Evolutionary conservation across 225 moss, liverwort and hornwort species (phyloP), one percentile per base, ranked within the genome.

Genomic region (Bryoerythrophyllum caledonicum): DNA sequence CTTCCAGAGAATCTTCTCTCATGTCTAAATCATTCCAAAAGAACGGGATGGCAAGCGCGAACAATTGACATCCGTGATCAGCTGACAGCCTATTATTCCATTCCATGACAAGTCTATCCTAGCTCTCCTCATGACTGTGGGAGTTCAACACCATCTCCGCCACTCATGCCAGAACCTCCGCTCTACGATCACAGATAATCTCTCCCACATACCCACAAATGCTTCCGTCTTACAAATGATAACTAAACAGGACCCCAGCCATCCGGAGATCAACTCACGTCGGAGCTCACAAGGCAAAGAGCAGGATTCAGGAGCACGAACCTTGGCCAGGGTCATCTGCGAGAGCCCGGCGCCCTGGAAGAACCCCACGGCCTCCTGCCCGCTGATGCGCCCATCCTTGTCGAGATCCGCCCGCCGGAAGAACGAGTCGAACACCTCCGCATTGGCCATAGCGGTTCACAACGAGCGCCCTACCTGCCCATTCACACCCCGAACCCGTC

Each of bases 251-350:
- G 19, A 64, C 3, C 26, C 48, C 38, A 20, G 35, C 53, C 61
- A 63, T 27, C 43, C 10, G 41, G 58, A 15, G 1, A 41, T 7
- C 28, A 16, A 21, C 74, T 35, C 51, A 68, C 41, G 17, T 55
- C 3, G 24, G n/a, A 19, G 52, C 16, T 16, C 8, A 10, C 66
- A 53, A 61, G 30, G 48, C 27, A 70, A 28, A 70, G 2, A 19
- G 59, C 2, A 65, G 62, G 38, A 53, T 8, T 34, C 30, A 6
- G 9, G 53, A 17, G 16, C 2, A 67, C 78, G 20, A 57, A 97
- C 97, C 97, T 95, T 99, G 58, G 97, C 97, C 55, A 99, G 83
- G 37, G 93, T 95, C 71, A 91, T 81, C 90, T 99, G 94, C 64
- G 97, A 93, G 34, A 99, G 89, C 21, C 86, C 90, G 61, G 97